Percentiles rank a stretch among this genome's conserved stretches.
Conservation (phyloP, 1,284 basidiomycete genomes). For the Ceratobasidium sp. region DNA sequence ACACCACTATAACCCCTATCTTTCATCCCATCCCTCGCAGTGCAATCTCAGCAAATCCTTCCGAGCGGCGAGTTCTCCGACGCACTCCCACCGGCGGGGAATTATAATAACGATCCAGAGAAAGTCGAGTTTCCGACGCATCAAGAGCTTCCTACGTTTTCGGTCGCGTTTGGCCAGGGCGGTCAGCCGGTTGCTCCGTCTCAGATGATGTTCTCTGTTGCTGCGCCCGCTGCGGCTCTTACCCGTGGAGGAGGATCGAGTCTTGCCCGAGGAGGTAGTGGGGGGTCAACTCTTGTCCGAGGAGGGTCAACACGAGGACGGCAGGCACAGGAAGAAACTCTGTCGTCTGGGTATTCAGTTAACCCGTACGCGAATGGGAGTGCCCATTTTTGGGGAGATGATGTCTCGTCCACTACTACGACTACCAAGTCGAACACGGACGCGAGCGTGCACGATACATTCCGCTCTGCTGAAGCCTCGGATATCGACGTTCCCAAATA, state of each 20-base stretch:
- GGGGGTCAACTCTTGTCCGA: not conserved
- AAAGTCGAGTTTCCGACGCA: slow-evolving; percentile 34
- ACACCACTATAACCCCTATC: not conserved
- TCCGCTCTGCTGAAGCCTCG: slow-evolving; percentile 5
- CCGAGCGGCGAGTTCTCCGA: slow-evolving; percentile 65
- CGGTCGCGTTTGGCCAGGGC: slow-evolving; percentile 36
- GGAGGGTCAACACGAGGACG: not conserved
- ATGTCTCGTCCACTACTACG: not conserved
- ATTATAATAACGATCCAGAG: slow-evolving; percentile 31
- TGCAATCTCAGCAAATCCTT: slow-evolving; percentile 69
- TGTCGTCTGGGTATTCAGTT: not conserved
- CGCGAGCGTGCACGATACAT: not conserved
- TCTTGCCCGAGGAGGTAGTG: too few species aligned
- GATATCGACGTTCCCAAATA: slow-evolving; percentile 16
- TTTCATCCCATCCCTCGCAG: slow-evolving; percentile 57
- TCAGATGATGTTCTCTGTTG: slow-evolving; percentile 14
- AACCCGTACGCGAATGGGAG: slow-evolving; percentile 23
- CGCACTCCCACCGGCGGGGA: not conserved
- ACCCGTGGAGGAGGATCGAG: too few species aligned
- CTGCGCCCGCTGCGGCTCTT: not conserved
- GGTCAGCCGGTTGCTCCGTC: slow-evolving; percentile 22
- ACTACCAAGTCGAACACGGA: slow-evolving; percentile 17
- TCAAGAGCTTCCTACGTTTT: slow-evolving; percentile 39
- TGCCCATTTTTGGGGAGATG: slow-evolving; percentile 27
- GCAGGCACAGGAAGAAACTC: not conserved